These are phyloP conservation scores for Diplodia corticola DNA, from an alignment of 2,329 filamentous ascomycete species.

Conservation along the genomic window DNA sequence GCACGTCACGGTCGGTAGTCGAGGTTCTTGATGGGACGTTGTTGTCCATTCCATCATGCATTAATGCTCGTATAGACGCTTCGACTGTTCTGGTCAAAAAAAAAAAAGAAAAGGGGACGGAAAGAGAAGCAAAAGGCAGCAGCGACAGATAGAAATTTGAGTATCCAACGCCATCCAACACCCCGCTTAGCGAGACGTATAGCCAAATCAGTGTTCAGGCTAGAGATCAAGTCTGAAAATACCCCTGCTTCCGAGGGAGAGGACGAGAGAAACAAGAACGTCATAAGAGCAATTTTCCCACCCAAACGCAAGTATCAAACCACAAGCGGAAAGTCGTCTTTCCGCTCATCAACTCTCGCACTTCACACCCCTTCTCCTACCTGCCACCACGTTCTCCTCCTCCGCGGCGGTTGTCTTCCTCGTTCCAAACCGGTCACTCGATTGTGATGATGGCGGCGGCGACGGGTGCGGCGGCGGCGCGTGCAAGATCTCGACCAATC, in stretches of 20 bases:
- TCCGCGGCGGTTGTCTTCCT: neutral
- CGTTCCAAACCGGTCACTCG: neutral
- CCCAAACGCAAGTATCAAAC: neutral
- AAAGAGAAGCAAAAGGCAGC: neutral
- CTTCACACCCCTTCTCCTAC: neutral
- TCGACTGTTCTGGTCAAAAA: too few relatives aligned
- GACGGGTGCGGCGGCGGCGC: neutral
- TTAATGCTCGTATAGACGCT: too few relatives aligned
- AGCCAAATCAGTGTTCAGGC: neutral
- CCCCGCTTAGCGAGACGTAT: neutral
- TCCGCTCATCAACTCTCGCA: neutral
- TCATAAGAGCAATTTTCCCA: neutral
- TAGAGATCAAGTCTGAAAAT: neutral
- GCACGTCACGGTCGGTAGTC: too few relatives aligned
- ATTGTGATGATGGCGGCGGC: neutral
- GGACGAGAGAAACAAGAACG: neutral
- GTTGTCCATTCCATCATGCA: too few relatives aligned
- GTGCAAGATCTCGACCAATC: neutral
- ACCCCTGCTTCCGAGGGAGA: neutral
- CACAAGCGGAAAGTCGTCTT: neutral
- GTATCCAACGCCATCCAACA: neutral
- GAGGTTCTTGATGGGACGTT: too few relatives aligned
- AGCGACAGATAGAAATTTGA: neutral
- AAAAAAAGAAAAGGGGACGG: neutral
- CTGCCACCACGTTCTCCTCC: neutral